Conservation (phyloP, 805 yeast genomes). For the Metahyphopichia silvanorum region DNA sequence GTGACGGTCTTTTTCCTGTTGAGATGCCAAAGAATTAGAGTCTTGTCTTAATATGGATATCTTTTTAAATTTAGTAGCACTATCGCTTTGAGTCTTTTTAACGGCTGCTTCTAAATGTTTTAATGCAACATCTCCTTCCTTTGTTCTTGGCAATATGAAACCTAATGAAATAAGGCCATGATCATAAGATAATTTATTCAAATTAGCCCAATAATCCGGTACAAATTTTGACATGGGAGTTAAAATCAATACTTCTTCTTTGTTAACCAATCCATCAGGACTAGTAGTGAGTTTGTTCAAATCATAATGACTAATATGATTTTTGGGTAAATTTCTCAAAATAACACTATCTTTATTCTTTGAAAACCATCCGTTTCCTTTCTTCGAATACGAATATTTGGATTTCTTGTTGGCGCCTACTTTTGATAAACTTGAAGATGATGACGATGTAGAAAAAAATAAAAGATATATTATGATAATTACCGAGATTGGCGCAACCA, state of each 20-base stretch:
- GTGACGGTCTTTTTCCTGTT: slow-evolving; percentile 85
- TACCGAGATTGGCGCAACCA: slow-evolving; percentile 45
- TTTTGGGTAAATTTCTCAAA: slow-evolving; percentile 61
- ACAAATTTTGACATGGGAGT: slow-evolving; percentile 90
- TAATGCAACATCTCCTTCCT: slow-evolving; percentile 79
- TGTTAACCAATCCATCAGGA: slow-evolving; percentile 66
- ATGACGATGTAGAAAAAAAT: slow-evolving; percentile 26
- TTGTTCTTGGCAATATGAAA: slow-evolving; percentile 81
- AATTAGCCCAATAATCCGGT: slow-evolving; percentile 83
- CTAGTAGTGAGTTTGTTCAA: slow-evolving; percentile 75
- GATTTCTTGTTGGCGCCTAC: slow-evolving; percentile 10
- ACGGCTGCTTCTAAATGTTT: slow-evolving; percentile 71
- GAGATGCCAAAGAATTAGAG: slow-evolving; percentile 68
- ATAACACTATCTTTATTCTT: slow-evolving; percentile 51
- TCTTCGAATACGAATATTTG: slow-evolving; percentile 47
- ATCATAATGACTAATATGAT: slow-evolving; percentile 80
- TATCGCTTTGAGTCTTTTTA: slow-evolving; percentile 61
- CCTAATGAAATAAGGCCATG: slow-evolving; percentile 84
- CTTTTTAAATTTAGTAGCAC: slow-evolving; percentile 66
- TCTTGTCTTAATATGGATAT: slow-evolving; percentile 91
- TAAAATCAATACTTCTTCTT: slow-evolving; percentile 79
- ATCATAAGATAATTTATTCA: slow-evolving; percentile 74
- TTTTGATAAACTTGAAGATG: slow-evolving; percentile 6
- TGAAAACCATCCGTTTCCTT: slow-evolving; percentile 46
- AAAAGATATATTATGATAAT: slow-evolving; percentile 42